A percentile compares a stretch with the other conserved stretches of the same genome.
Evolutionary conservation across 2,329 filamentous ascomycete species (phyloP).

Genomic region (Colletotrichum sp.): DNA sequence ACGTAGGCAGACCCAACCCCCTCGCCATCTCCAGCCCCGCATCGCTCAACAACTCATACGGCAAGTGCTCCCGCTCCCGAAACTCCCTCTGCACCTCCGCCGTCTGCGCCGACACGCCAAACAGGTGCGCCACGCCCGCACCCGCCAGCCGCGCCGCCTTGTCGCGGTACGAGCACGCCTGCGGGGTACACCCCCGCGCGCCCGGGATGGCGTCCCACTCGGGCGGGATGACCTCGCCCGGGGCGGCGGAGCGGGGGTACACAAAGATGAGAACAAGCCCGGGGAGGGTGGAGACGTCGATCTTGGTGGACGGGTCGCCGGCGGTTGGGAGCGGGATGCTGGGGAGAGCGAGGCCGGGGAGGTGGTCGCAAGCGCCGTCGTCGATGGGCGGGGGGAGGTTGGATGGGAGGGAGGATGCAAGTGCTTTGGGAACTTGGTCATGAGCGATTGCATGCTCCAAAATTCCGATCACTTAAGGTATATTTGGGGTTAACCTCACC

Average conservation of each 20-base stretch:
- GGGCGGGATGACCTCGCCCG: neutral
- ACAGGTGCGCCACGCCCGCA: neutral
- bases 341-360: fast-evolving
- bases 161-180: neutral
- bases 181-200: neutral
- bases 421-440: neutral
- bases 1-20: neutral
- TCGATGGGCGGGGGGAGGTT: neutral
- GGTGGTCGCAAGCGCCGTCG: neutral
- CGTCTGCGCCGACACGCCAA: neutral
- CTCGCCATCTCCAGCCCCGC: neutral
- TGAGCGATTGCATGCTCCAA: neutral
- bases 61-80: neutral
- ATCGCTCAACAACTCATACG: neutral
- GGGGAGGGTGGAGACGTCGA: neutral
- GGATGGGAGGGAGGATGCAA: neutral
- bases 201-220: neutral
- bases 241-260: neutral
- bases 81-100: neutral
- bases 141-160: neutral
- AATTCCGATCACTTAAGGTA: too few relatives aligned
- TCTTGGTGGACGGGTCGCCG: neutral
- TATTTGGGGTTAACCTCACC: neutral
- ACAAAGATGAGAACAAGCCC: fast-evolving
- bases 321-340: neutral